Evolutionary conservation across 352 stramenopile species (phyloP).

Genomic region (Plasmopara muralis): DNA sequence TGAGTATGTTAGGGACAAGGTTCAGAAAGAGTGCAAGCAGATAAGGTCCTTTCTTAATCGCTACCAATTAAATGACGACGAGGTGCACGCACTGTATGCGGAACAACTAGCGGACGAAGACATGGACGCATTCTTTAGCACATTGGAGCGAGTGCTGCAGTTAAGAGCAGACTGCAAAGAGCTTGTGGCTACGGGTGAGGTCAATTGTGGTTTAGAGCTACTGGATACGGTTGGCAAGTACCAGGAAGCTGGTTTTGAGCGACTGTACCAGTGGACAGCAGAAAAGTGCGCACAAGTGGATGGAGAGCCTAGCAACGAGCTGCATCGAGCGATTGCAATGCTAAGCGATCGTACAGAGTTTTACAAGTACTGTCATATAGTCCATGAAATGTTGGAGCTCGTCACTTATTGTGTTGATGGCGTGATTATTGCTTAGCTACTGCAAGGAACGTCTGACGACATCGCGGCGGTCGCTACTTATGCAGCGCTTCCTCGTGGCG

Average conservation of each 20-base stretch:
- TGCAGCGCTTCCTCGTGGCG: constrained; percentile 69
- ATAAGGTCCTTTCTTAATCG: constrained; percentile 53
- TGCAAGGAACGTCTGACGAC: constrained; percentile 73
- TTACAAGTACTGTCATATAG: constrained; percentile 45
- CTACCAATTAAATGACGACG: constrained; percentile 66
- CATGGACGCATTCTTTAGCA: constrained; percentile 56
- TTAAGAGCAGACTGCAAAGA: constrained; percentile 65
- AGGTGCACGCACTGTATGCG: constrained; percentile 50
- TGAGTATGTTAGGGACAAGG: constrained; percentile 24
- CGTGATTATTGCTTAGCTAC: constrained; percentile 33
- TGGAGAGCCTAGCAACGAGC: constrained; percentile 45
- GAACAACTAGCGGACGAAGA: constrained; percentile 34
- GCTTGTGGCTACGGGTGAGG: constrained; percentile 37
- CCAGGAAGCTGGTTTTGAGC: constrained; percentile 81
- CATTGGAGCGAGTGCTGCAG: constrained; percentile 62
- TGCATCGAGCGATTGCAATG: constrained; percentile 64
- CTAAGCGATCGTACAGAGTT: constrained; percentile 64
- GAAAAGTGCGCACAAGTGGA: constrained; percentile 67
- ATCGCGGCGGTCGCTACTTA: constrained; percentile 45
- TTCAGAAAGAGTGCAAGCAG: constrained; percentile 43
- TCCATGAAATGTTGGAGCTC: background rate
- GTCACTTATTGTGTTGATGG: background rate
- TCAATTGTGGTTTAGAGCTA: constrained; percentile 74
- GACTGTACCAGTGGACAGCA: constrained; percentile 85
- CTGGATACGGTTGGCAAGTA: constrained; percentile 76